phyloP scores from a whole-genome alignment of 257 asterid species.

The Nemophila menziesii region DNA sequence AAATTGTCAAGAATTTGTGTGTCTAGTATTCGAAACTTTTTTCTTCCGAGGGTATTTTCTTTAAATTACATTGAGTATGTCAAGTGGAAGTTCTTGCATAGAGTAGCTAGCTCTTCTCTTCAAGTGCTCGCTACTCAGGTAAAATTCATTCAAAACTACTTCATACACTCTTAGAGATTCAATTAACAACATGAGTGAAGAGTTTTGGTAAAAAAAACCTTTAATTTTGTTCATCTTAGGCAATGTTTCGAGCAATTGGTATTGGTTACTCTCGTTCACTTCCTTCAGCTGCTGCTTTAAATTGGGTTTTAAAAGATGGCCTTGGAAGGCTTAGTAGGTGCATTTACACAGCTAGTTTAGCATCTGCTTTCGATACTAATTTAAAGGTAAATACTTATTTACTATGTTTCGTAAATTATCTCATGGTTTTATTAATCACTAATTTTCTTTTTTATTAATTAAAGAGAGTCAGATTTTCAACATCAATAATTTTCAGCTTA shows the following conservation, averaged over 20 bases:
- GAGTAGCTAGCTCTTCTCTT: slow-evolving; percentile 89
- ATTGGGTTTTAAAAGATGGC: slow-evolving; percentile 97
- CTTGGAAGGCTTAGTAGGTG: slow-evolving; percentile 90
- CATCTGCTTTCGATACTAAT: slow-evolving; percentile 92
- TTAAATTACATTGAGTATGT: slow-evolving; percentile 71
- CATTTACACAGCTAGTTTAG: slow-evolving; percentile 85
- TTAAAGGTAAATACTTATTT: slow-evolving; percentile 46
- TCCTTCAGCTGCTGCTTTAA: slow-evolving; percentile 92
- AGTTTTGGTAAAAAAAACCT: too few relatives aligned
- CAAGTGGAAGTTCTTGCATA: slow-evolving; percentile 87
- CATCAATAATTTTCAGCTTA: slow-evolving; percentile 77
- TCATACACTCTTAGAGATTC: background rate
- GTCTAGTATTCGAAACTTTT: slow-evolving; percentile 45
- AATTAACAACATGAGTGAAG: too few relatives aligned
- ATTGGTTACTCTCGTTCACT: slow-evolving; percentile 79
- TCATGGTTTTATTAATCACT: slow-evolving; percentile 1
- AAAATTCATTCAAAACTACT: background rate
- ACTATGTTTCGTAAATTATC: background rate
- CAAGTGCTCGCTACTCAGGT: slow-evolving; percentile 99
- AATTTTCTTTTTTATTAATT: slow-evolving; percentile 17
- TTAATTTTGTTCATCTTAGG: slow-evolving; percentile 46
- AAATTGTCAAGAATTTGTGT: slow-evolving; percentile 31
- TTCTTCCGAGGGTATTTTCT: slow-evolving; percentile 65
- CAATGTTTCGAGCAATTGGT: slow-evolving; percentile 97
- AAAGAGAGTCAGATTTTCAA: slow-evolving; percentile 89